Evolutionary conservation across 2,329 filamentous ascomycete genomes (phyloP).

Genomic region (Drechmeria coniospora): DNA sequence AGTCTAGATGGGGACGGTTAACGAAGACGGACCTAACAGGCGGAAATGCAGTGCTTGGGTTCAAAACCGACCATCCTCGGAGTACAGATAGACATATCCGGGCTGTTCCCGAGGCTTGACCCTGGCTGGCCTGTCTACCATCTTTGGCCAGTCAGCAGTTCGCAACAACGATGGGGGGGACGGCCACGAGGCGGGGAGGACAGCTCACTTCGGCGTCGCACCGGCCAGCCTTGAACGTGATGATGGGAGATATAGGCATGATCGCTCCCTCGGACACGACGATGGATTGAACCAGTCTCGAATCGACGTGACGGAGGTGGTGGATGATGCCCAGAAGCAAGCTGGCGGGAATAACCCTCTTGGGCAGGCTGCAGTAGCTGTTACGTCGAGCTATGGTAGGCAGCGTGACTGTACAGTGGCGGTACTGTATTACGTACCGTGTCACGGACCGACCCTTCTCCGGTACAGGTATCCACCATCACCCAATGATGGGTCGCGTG

Average conservation of each 20-base stretch:
- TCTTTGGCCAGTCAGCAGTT: constrained; percentile 7
- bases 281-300: constrained; percentile 1
- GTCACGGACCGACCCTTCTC: constrained; percentile 10
- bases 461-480: constrained; percentile 2
- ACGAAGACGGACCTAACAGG: not conserved
- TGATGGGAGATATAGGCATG: constrained; percentile 76
- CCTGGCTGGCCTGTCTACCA: constrained; percentile 40
- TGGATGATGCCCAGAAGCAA: not conserved
- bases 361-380: constrained; percentile 21
- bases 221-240: constrained; percentile 91
- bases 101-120: constrained; percentile 57
- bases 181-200: constrained; percentile 9
- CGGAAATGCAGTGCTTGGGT: too few species aligned
- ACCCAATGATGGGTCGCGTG: not conserved
- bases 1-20: constrained; percentile 35
- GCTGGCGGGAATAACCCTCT: not conserved
- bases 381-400: constrained; percentile 19
- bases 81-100: constrained; percentile 86
- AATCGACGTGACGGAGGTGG: constrained; percentile 2
- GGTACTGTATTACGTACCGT: too few species aligned
- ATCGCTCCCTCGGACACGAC: constrained; percentile 3
- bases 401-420: not conserved
- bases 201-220: constrained; percentile 66
- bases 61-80: constrained; percentile 61
- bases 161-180: constrained; percentile 5